phyloP scores from a whole-genome alignment of 495 filamentous ascomycete genomes.

The Tuber microsphaerosporum region DNA sequence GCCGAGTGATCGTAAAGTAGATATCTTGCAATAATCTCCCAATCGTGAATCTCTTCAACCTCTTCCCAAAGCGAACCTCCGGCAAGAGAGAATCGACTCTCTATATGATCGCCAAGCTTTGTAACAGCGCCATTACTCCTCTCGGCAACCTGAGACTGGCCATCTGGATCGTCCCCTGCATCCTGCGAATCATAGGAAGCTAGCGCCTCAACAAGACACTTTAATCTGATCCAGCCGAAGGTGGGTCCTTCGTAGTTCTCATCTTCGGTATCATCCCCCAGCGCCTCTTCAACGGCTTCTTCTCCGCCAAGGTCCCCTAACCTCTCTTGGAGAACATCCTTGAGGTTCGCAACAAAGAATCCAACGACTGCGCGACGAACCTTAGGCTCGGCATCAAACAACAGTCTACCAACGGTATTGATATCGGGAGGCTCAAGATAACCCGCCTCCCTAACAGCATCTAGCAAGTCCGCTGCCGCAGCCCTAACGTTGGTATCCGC shows the following conservation, averaged over 20 bases:
- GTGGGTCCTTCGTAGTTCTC: slow-evolving; percentile 69
- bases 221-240: slow-evolving; percentile 79
- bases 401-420: slow-evolving; percentile 70
- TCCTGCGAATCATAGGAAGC: slow-evolving; percentile 62
- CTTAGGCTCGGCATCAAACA: slow-evolving; percentile 77
- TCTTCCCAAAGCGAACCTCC: slow-evolving; percentile 76
- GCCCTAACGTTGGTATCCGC: slow-evolving; percentile 69
- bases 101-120: slow-evolving; percentile 51
- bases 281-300: slow-evolving; percentile 62
- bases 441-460: slow-evolving; percentile 71
- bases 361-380: slow-evolving; percentile 79
- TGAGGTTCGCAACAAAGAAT: slow-evolving; percentile 81
- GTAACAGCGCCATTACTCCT: slow-evolving; percentile 41
- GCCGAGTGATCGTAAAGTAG: slow-evolving; percentile 83
- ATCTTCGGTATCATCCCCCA: slow-evolving; percentile 55
- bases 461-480: slow-evolving; percentile 68
- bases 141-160: slow-evolving; percentile 42
- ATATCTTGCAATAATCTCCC: slow-evolving; percentile 84
- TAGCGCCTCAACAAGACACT: slow-evolving; percentile 79
- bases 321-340: slow-evolving; percentile 70
- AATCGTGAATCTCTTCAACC: slow-evolving; percentile 68
- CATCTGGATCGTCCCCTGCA: slow-evolving; percentile 43
- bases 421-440: slow-evolving; percentile 86
- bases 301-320: slow-evolving; percentile 79
- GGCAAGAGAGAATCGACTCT: slow-evolving; percentile 78